Base-by-base conservation (phyloP, 2,329 filamentous ascomycete genomes). In the Pyrenochaeta sp. region DNA sequence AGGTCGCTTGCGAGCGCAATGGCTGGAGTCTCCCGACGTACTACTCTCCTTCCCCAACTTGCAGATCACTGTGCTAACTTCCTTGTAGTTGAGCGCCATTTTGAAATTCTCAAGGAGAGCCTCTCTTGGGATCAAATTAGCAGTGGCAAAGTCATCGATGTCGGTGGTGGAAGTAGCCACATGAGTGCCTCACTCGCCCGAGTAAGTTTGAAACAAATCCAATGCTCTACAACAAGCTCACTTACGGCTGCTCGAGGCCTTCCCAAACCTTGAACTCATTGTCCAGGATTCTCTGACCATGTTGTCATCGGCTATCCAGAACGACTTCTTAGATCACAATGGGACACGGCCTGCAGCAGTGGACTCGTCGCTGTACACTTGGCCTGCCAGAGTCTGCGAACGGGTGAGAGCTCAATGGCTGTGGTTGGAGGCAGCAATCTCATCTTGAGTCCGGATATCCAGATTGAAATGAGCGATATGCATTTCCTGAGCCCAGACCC, bases 401-500 rank as follows among this genome's bases (percentile, higher is more conserved):
- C n/a, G n/a, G n/a, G n/a, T n/a, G n/a, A n/a, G n/a, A n/a, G n/a
- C n/a, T n/a, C n/a, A n/a, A n/a, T n/a, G n/a, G n/a, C n/a, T n/a
- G n/a, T n/a, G n/a, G n/a, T n/a, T n/a, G n/a, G n/a, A n/a, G n/a
- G n/a, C n/a, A n/a, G n/a, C n/a, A n/a, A n/a, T n/a, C n/a, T n/a
- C n/a, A n/a, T 71, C 18, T 2, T 71, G 21, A 51, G 45, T 5
- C 64, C 63, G 0, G 49, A 56, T 11, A 46, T 62, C n/a, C 56
- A 54, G 4, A 45, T 49, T 7, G 42, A 56, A 18, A 49, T 67
- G 49, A 57, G 53, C 20, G 49, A 64, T 33, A 60, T 55, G 47
- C 51, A 61, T 39, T 52, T 65, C 35, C 59, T 75, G 20, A 71
- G 66, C 5, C 67, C 71, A 10, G 65, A 71, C 35, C 69, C 71